Evolutionary conservation across 257 asterid genomes (phyloP).

Genomic region (Capsicum chinense): DNA sequence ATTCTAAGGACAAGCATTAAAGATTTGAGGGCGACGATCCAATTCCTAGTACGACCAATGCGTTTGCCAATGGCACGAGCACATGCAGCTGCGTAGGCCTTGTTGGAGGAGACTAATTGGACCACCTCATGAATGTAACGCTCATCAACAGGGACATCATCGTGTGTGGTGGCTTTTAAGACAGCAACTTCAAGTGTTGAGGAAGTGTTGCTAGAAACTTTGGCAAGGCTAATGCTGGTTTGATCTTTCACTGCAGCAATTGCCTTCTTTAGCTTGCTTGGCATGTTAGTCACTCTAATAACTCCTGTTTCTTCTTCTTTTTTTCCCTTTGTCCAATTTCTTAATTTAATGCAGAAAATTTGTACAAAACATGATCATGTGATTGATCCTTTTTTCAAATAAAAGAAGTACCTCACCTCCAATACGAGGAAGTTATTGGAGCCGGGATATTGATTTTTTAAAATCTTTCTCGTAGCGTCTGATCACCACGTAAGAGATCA

Average conservation of each 20-base stretch:
- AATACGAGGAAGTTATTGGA: background rate
- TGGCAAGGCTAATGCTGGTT: constrained; percentile 91
- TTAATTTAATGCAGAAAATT: background rate
- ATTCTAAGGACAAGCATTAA: constrained; percentile 77
- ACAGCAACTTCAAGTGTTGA: constrained; percentile 72
- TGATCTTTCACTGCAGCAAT: constrained; percentile 86
- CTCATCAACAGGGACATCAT: constrained; percentile 65
- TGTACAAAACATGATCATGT: background rate
- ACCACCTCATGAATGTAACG: constrained; percentile 60
- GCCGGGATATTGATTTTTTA: background rate
- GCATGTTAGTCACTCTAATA: constrained; percentile 42
- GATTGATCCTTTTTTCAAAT: background rate
- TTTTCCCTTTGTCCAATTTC: background rate
- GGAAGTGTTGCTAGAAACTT: constrained; percentile 61
- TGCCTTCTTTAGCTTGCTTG: constrained; percentile 90
- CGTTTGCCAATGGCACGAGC: constrained; percentile 83
- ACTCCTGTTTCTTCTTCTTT: background rate
- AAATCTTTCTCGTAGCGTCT: background rate
- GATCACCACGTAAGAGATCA: background rate
- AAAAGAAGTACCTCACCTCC: background rate
- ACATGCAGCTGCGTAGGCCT: constrained; percentile 67
- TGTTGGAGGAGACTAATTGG: constrained; percentile 67
- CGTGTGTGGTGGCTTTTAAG: constrained; percentile 85
- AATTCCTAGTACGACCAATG: constrained; percentile 82
- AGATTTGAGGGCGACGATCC: constrained; percentile 81